Evolutionary conservation across 441 rosid genomes (phyloP).

Genomic region (Capsella rubella): DNA sequence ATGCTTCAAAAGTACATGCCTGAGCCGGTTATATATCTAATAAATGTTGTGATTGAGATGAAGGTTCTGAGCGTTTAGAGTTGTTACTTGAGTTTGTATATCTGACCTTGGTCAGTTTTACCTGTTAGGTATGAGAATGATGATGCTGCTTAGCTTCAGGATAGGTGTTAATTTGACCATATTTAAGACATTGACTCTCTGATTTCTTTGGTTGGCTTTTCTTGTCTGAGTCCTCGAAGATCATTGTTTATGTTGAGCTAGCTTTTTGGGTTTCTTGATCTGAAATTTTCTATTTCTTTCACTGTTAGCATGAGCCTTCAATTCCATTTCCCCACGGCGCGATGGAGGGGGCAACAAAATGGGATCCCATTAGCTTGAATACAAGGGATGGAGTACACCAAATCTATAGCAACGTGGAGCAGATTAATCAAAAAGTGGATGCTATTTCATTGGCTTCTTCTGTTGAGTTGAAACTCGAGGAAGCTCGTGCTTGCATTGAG

Average conservation of each 20-base stretch:
- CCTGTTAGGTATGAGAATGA: conserved; percentile 17
- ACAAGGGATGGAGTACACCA: conserved; percentile 61
- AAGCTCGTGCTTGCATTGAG: conserved; percentile 66
- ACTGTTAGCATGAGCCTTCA: conserved; percentile 65
- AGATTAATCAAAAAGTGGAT: conserved; percentile 66
- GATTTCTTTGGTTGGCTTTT: neutral
- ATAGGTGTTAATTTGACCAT: neutral
- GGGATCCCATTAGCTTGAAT: conserved; percentile 78
- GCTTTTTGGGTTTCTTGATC: conserved; percentile 15
- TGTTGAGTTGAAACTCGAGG: conserved; percentile 71
- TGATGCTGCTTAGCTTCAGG: conserved; percentile 3
- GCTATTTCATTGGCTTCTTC: conserved; percentile 72
- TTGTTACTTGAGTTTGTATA: conserved; percentile 13
- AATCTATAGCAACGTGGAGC: conserved; percentile 58
- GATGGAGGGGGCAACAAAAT: conserved; percentile 92
- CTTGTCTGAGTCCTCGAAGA: neutral
- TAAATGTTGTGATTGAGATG: conserved; percentile 14
- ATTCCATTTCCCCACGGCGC: conserved; percentile 72
- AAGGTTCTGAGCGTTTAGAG: conserved; percentile 7
- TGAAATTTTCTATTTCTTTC: conserved; percentile 17
- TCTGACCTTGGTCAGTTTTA: conserved; percentile 3
- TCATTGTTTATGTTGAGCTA: neutral
- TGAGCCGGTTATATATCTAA: neutral
- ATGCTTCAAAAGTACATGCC: conserved; percentile 6
- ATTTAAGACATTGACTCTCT: neutral